phyloP scores from a whole-genome alignment of 2,329 filamentous ascomycete species.

The Neoascochyta sp. region DNA sequence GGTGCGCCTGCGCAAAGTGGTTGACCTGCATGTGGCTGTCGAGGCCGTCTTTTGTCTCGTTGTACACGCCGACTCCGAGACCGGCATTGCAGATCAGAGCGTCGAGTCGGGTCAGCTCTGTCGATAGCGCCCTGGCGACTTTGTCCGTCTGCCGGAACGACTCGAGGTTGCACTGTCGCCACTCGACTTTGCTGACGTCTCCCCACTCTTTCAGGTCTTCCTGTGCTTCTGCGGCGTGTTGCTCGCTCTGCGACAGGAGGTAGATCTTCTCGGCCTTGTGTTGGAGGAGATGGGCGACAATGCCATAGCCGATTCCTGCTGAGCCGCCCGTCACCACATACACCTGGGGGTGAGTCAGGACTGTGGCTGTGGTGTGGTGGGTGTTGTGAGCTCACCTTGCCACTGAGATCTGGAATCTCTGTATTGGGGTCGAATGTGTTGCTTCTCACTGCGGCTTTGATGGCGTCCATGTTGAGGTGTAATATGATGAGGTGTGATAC shows the following conservation, averaged over 20 bases:
- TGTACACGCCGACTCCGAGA: constrained; percentile 49
- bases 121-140: constrained; percentile 44
- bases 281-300: constrained; percentile 52
- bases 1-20: constrained; percentile 49
- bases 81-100: constrained; percentile 50
- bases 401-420: constrained; percentile 41
- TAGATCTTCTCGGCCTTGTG: constrained; percentile 48
- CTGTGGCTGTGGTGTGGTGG: neutral
- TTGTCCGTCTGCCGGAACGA: constrained; percentile 46
- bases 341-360: constrained; percentile 24
- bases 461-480: constrained; percentile 1
- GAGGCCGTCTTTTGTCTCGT: constrained; percentile 49
- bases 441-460: constrained; percentile 12
- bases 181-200: constrained; percentile 45
- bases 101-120: constrained; percentile 45
- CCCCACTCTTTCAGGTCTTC: constrained; percentile 44
- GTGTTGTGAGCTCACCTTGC: constrained; percentile 26
- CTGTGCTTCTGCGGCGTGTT: constrained; percentile 47
- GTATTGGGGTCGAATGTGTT: constrained; percentile 42
- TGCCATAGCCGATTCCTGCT: constrained; percentile 52
- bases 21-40: constrained; percentile 53
- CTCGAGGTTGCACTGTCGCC: constrained; percentile 47
- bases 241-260: constrained; percentile 49
- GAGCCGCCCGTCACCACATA: constrained; percentile 50
- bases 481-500: too few species aligned